Percentiles rank a stretch among this genome's conserved stretches.
phyloP scores from a whole-genome alignment of 2,329 filamentous ascomycete genomes.

The Fusarium denticulatum region DNA sequence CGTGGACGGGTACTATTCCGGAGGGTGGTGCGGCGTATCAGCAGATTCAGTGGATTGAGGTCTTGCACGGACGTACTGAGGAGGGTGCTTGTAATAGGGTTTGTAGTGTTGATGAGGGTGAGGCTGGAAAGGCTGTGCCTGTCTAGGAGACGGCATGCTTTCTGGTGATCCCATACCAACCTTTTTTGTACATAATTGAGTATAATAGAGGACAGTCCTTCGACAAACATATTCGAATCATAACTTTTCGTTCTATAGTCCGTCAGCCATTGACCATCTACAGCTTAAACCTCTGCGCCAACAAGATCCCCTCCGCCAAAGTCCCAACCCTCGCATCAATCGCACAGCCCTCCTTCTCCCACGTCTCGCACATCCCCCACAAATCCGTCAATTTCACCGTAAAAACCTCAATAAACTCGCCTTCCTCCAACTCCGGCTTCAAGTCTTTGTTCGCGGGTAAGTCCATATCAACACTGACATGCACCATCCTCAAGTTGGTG shows the following conservation, averaged over 20 bases:
- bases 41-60: constrained; percentile 69
- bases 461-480: constrained; percentile 76
- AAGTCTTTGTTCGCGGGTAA: constrained; percentile 75
- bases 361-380: constrained; percentile 71
- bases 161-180: not conserved
- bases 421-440: constrained; percentile 77
- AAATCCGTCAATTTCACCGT: constrained; percentile 70
- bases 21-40: constrained; percentile 59
- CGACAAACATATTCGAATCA: not conserved
- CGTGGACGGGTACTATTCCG: constrained; percentile 66
- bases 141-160: constrained; percentile 10
- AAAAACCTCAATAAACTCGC: constrained; percentile 85
- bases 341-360: constrained; percentile 77
- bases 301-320: constrained; percentile 79
- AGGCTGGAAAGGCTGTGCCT: constrained; percentile 52
- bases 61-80: constrained; percentile 58
- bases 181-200: constrained; percentile 5
- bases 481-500: constrained; percentile 75
- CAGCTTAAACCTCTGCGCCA: constrained; percentile 68
- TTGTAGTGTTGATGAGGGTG: constrained; percentile 44
- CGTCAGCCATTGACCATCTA: constrained; percentile 23
- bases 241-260: not conserved
- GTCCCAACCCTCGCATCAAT: constrained; percentile 84
- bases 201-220: not conserved
- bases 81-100: constrained; percentile 26